Evolutionary conservation across 140 eudicot genomes (phyloP), one percentile per base, ranked within the genome.

Genomic region (Cichorium intybus): DNA sequence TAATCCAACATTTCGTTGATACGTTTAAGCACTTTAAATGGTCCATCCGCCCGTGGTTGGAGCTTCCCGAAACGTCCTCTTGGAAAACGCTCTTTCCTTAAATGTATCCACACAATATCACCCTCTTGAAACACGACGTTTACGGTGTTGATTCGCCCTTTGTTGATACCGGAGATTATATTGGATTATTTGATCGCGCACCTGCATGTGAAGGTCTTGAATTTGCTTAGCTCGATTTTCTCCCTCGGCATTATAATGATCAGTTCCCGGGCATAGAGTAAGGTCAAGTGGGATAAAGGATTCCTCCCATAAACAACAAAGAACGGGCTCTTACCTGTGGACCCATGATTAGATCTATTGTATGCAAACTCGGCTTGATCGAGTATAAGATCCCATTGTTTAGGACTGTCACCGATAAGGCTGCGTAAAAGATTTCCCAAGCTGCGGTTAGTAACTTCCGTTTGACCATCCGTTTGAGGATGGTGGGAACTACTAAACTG

Each of bases 31-130:
- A 12, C 51, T 45, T 45, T 45, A 45, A 45, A 45, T 45, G 51
- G 51, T 45, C 51, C 51, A 45, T 45, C 51, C 18, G 20, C 51
- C 20, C 51, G 20, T 45, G 20, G 20, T n/a, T 45, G 51, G 51
- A 45, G 51, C 20, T 45, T 45, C 51, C 51, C 20, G 51, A 45
- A 45, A 45, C 20, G 20, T 45, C 51, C 51, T 45, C 51, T 20
- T 14, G 51, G 51, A 45, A 45, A 45, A 45, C 51, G 51, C 51
- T 45, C n/a, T n/a, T n/a, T n/a, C n/a, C n/a, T n/a, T n/a, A n/a
- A n/a, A n/a, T n/a, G n/a, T n/a, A n/a, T n/a, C n/a, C n/a, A n/a
- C n/a, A n/a, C n/a, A n/a, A n/a, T n/a, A n/a, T n/a, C n/a, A n/a
- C n/a, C n/a, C n/a, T 39, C 47, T 39, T 39, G 47, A 39, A 39